Conservation (phyloP, 805 yeast genomes). For the Metschnikowia bowlesiae region DNA sequence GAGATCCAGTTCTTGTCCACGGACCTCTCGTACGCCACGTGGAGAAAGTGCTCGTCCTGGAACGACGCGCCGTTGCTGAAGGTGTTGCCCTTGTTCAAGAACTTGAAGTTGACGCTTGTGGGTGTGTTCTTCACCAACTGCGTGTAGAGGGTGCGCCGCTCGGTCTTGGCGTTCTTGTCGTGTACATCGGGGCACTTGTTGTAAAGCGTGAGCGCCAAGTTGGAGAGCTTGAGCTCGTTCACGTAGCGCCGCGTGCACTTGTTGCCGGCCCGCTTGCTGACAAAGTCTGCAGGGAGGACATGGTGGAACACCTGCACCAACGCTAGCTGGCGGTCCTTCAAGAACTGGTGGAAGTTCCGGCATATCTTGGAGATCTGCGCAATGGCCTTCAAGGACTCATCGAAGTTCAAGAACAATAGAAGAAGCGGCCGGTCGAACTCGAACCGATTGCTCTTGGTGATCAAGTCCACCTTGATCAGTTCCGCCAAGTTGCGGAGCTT, state of each 20-base stretch:
- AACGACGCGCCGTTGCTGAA: slow-evolving; percentile 10
- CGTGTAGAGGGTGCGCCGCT: slow-evolving; percentile 21
- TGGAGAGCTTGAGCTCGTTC: slow-evolving; percentile 35
- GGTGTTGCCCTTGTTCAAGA: slow-evolving; percentile 18
- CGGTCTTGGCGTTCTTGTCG: neutral
- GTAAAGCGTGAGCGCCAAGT: slow-evolving; percentile 51
- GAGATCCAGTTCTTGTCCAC: slow-evolving; percentile 78
- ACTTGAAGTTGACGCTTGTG: slow-evolving; percentile 23
- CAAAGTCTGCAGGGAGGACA: slow-evolving; percentile 27
- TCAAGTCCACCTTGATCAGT: slow-evolving; percentile 34
- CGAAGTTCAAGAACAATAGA: slow-evolving; percentile 46
- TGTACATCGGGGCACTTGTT: slow-evolving; percentile 46
- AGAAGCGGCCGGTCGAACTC: slow-evolving; percentile 47
- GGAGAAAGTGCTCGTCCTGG: slow-evolving; percentile 72
- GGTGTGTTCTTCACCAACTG: slow-evolving; percentile 38
- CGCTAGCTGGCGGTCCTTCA: slow-evolving; percentile 37
- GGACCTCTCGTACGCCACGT: slow-evolving; percentile 81
- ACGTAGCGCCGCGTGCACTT: slow-evolving; percentile 21
- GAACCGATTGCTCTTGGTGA: slow-evolving; percentile 37
- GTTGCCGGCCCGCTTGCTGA: slow-evolving; percentile 19
- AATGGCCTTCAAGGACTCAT: slow-evolving; percentile 39
- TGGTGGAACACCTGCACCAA: slow-evolving; percentile 36
- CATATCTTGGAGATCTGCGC: slow-evolving; percentile 45
- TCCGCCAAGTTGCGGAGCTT: slow-evolving; percentile 32
- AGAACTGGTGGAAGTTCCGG: slow-evolving; percentile 39